Base-by-base conservation (phyloP, 2,329 filamentous ascomycete species). In the Colletotrichum aenigma region DNA sequence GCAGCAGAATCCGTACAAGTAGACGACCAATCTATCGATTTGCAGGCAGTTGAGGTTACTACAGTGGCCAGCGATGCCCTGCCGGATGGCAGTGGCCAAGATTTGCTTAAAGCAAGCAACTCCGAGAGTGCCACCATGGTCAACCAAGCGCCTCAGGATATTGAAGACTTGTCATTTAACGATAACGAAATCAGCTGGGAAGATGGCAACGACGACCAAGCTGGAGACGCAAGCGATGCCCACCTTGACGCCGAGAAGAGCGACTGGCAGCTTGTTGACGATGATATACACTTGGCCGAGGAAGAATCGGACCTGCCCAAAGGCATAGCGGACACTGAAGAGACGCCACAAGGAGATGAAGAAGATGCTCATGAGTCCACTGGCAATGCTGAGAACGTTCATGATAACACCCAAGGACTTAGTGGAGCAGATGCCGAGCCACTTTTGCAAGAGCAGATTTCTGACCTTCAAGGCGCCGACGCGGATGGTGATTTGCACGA, bases 401-500 rank as follows among this genome's bases (percentile, higher is more conserved):
- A 66, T 34, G 26, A 24, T 10, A 43, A 32, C 28, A 10, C 18
- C 9, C 64, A 55, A 66, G 38, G 52, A 26, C 28, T 21, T 28
- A 58, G 30, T 34, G 28, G 36, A 18, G 26, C 43, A 16, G 48
- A 69, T 67, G 56, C 21, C n/a, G 74, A 55, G n/a, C 30, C 70
- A 52, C 55, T n/a, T 10, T 15, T n/a, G 24, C 73, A 73, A 16
- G 78, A 77, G 24, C 60, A 71, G 69, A 58, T 34, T 34, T 34
- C 36, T 15, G 70, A 71, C 26, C 60, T 43, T 24, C 60, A 71
- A 30, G 52, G 70, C 16, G 61, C 60, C 38, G 68, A 61, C 15
- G 67, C 69, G 15, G 64, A 78, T 34, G 75, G 79, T 48, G 77
- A 75, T 30, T 64, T 76, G 48, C 78, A 83, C 55, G 82, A 82